Evolutionary conservation across 768 basidiomycete genomes (phyloP).

Genomic region (Collybiopsis confluens): DNA sequence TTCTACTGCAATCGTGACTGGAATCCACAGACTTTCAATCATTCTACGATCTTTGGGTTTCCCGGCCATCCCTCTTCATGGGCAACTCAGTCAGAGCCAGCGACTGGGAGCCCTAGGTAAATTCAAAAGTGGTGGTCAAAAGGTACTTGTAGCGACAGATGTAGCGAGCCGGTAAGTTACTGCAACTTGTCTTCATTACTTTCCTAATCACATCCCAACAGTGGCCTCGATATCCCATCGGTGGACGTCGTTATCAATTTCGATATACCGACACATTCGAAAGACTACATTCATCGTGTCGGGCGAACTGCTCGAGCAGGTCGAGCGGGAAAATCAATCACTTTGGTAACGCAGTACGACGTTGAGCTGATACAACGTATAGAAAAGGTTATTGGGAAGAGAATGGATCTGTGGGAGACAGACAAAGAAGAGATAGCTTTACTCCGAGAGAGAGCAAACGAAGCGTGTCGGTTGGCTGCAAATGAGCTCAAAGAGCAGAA

Average conservation of each 20-base stretch:
- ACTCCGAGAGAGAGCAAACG: constrained; percentile 82
- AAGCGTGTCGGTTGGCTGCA: constrained; percentile 50
- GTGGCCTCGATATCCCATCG: constrained; percentile 92
- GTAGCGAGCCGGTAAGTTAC: constrained; percentile 84
- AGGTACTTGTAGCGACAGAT: constrained; percentile 92
- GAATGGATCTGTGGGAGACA: constrained; percentile 84
- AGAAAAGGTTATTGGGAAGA: constrained; percentile 87
- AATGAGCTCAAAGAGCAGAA: constrained; percentile 37
- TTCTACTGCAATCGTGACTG: neutral
- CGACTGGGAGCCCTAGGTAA: constrained; percentile 90
- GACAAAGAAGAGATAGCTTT: constrained; percentile 88
- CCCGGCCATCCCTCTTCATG: constrained; percentile 93
- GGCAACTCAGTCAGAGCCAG: constrained; percentile 90
- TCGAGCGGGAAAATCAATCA: constrained; percentile 94
- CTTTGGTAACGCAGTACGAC: constrained; percentile 98
- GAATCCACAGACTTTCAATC: constrained; percentile 63
- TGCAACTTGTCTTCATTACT: constrained; percentile 35
- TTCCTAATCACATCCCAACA: constrained; percentile 27
- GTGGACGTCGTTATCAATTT: constrained; percentile 98
- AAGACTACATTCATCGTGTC: constrained; percentile 98
- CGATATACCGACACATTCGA: constrained; percentile 95
- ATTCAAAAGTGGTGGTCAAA: constrained; percentile 92
- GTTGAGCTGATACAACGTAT: constrained; percentile 95
- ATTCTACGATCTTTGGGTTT: constrained; percentile 89
- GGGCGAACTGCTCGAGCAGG: constrained; percentile 97